Evolutionary conservation across 1,139 yeast genomes (phyloP), one percentile per base, ranked within the genome.

Genomic region (Pichia sp.): DNA sequence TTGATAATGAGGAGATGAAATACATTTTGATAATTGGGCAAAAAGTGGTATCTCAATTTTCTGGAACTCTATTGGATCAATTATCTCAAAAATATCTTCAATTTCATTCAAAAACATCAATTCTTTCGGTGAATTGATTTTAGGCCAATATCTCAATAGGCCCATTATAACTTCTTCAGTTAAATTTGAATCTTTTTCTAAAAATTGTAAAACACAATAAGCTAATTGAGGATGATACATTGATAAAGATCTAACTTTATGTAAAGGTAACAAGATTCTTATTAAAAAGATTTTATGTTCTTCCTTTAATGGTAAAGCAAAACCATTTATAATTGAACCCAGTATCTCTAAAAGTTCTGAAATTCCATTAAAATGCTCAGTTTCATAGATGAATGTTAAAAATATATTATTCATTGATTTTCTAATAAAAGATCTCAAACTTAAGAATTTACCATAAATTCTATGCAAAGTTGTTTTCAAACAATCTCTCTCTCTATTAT

Each of bases 141-240:
- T 93, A 39, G 99, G 99, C 99, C 99, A 91, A 64, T 80, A 93
- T 56, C 95, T 75, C 54, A 91, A 67, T 44, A 91, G 68, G 2
- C 96, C 96, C 85, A 86, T 81, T 26, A 91, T 77, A 21, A 91
- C 97, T 60, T 89, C 97, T 61, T 89, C 97, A 1, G 97, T 91
- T 54, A 91, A 70, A 12, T 76, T 54, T 1, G 96, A 94, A 60
- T 91, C 98, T 62, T 91, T 91, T 55, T 91, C 98, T 55, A 91
- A 69, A 62, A 91, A 91, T 65, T 91, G 99, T 14, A 93, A 95
- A 42, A 93, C 84, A 66, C 99, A 91, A 63, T 91, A 91, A 11
- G 97, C 96, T 53, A 91, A 71, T 63, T 93, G 98, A 32, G 98
- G 96, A 60, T 91, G 98, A 61, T 89, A 91, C 49, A 89, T 68